A percentile compares a stretch with the other conserved stretches of the same genome.
Conservation (phyloP, 139 green algal genomes). For the Pleodorina starrii region DNA sequence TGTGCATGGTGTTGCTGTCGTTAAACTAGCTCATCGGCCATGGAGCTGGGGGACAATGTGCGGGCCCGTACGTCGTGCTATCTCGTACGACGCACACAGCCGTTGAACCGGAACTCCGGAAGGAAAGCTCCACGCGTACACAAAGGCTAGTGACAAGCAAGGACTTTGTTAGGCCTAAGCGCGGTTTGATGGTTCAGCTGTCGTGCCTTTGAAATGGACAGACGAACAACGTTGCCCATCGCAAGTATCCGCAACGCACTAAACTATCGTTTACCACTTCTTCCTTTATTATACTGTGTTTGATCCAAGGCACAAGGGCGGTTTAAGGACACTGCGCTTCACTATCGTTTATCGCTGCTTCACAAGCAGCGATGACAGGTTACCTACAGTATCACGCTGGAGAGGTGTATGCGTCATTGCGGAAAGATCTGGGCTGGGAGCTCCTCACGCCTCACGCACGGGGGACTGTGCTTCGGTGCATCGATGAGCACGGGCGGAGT, state of each 20-base stretch:
- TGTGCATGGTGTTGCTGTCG: too few relatives aligned
- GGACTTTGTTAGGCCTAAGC: too few relatives aligned
- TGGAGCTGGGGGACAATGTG: too few relatives aligned
- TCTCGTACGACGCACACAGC: too few relatives aligned
- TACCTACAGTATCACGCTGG: not conserved
- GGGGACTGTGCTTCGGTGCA: not conserved
- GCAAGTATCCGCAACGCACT: not conserved
- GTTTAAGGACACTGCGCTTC: not conserved
- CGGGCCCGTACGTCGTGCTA: too few relatives aligned
- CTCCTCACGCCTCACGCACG: not conserved
- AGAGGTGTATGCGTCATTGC: not conserved
- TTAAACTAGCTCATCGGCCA: too few relatives aligned
- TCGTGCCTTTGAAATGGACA: not conserved
- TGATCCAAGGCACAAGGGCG: too few relatives aligned
- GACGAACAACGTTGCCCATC: not conserved
- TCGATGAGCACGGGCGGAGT: too few relatives aligned
- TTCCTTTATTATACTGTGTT: not conserved
- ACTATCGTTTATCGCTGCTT: not conserved
- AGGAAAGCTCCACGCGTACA: too few relatives aligned
- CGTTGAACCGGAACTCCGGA: too few relatives aligned
- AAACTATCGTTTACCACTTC: not conserved
- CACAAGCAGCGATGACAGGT: not conserved
- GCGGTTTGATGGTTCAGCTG: too few relatives aligned
- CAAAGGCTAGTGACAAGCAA: too few relatives aligned
- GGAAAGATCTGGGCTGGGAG: not conserved